Percentiles rank a stretch among this genome's conserved stretches.
Conservation (phyloP, 1,284 basidiomycete genomes). For the Termitomyces sp. region DNA sequence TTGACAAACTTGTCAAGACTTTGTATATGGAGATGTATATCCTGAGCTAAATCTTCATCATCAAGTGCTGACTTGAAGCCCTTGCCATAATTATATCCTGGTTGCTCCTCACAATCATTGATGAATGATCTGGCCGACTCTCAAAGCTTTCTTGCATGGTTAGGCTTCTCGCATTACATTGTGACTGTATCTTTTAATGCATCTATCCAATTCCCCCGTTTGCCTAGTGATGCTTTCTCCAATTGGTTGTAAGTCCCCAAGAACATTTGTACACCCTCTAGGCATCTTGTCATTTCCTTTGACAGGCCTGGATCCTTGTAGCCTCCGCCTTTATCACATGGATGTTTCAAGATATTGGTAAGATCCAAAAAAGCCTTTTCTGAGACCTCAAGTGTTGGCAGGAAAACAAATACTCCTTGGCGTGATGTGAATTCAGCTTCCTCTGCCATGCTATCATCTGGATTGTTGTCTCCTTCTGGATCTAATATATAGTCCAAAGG, state of each 20-base stretch:
- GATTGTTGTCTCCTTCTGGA: background rate
- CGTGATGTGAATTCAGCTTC: background rate
- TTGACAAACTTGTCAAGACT: constrained; percentile 21
- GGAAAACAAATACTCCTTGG: background rate
- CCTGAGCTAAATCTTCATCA: constrained; percentile 25
- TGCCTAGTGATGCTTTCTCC: no score
- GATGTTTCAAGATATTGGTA: background rate
- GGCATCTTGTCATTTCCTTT: no score
- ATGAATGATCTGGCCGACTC: no score
- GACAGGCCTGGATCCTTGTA: no score
- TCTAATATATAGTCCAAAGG: background rate
- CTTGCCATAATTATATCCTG: no score
- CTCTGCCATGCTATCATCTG: background rate
- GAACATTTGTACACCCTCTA: no score
- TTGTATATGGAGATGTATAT: constrained; percentile 26
- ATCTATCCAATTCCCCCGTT: no score
- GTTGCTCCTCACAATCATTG: no score
- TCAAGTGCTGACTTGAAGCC: constrained; percentile 19
- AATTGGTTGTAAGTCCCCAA: no score
- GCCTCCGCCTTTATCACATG: background rate
- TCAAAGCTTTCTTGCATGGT: no score
- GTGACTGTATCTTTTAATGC: no score
- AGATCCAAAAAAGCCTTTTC: background rate
- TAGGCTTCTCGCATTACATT: no score
- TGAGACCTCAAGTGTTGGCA: background rate